Base-by-base conservation (phyloP, 306 rosid genomes). In the Prunus kanzakura region DNA sequence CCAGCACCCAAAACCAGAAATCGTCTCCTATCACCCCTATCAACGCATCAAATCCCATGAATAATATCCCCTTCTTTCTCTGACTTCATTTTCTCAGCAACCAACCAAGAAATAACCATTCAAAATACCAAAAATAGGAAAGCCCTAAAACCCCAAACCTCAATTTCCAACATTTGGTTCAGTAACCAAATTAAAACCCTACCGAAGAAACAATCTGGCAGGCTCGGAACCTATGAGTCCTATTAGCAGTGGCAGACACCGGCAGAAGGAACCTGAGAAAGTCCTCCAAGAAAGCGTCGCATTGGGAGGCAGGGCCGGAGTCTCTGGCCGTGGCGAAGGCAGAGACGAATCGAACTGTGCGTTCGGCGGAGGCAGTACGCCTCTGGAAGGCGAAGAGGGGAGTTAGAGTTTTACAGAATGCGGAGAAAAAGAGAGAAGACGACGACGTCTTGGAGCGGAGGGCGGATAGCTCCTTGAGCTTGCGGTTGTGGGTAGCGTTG, bases 181-280 rank as follows among this genome's bases (percentile, higher is more conserved):
- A 64, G 56, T 64, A 60, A 22, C 19, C 46, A 72, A 63, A 49
- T 27, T 22, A 64, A 22, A 9, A 1, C 32, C 49, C 25, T 49
- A 95, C 98, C 97, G 90, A 97, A 22, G 99, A 95, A 65, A 92
- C 81, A 27, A 90, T 84, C 89, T 95, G 99, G 83, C 97, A 92
- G 3, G 97, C 93, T 8, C 97, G 91, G 67, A 81, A 88, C 87
- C 99, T 90, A 5, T 86, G 83, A 2, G 96, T 83, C 85, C 81
- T 91, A 55, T 86, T 88, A 49, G 91, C 80, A 0, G 97, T 88
- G 0, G 73, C 54, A 0, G 93, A 76, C 2, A 89, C 93, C 3
- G 35, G 82, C 11, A 95, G 78, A 49, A 92, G 96, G 76, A 92
- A 91, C 87, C 84, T 81, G 74, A 95, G 90, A 75, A 90, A 89